Base-by-base conservation (phyloP, 2,329 filamentous ascomycete genomes). In the Chalara sp. region DNA sequence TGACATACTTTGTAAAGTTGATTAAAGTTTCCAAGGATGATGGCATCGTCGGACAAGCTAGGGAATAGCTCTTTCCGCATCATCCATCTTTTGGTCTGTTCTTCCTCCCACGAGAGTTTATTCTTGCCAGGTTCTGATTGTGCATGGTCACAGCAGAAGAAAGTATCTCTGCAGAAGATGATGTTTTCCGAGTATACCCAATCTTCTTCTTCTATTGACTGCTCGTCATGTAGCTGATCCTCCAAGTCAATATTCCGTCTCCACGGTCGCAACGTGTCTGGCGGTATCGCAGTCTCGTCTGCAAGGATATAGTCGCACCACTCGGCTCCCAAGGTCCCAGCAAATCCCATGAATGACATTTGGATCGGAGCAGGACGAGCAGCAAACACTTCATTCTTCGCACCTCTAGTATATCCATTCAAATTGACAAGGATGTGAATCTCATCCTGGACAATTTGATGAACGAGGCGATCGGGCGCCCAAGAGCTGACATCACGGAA, bases 311-410 rank as follows among this genome's bases (percentile, higher is more conserved):
- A 99, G 66, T 99, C 93, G 61, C 93, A 99, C 93, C 93, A 99
- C 65, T 99, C 93, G 3, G 93, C 93, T 5, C 93, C 93, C 1
- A 99, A 73, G 0, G 92, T 96, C 7, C 93, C 93, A 0, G 93
- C 93, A 65, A 99, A 99, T 0, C 93, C 93, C 93, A 99, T 99
- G 63, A 99, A 99, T 0, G 93, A 96, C 93, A 99, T 99, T 59
- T 99, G 93, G 42, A 99, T 89, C 0, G 93, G 93, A 2, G 91
- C 90, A 12, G 93, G 89, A 30, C 95, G 83, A 28, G 93, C 93
- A 28, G 93, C 93, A 67, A 99, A 99, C 4, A 99, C 86, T 65
- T 99, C 93, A 61, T 99, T 99, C 29, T 91, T 83, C n/a, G 93
- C 93, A 32, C 93, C 93, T 49, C 93, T 80, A 0, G 93, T 99